Percentiles rank a stretch among this genome's conserved stretches.
phyloP scores from a whole-genome alignment of 768 basidiomycete species.

The Tulasnella calospora region DNA sequence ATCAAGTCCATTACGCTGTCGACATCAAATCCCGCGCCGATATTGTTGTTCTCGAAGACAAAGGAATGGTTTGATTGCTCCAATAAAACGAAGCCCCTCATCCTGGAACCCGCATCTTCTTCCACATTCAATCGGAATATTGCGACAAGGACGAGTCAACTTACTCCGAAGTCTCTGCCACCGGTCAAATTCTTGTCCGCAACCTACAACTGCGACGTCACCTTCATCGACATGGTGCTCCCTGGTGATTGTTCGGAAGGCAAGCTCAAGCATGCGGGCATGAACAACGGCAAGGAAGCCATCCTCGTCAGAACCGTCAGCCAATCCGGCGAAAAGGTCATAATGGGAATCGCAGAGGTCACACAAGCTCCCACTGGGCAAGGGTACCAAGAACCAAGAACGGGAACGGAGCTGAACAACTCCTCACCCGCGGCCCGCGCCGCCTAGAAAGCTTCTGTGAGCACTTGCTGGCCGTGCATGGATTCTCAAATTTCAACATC shows the following conservation, averaged over 20 bases:
- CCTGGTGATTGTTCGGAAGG: slow-evolving; percentile 44
- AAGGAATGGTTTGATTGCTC: slow-evolving; percentile 99
- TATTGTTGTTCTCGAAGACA: slow-evolving; percentile 86
- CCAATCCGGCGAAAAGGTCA: slow-evolving; percentile 79
- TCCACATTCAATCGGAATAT: slow-evolving; percentile 81
- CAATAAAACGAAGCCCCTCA: slow-evolving; percentile 69
- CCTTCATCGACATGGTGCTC: slow-evolving; percentile 48
- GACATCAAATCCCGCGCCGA: slow-evolving; percentile 67
- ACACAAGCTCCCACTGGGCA: slow-evolving; percentile 62
- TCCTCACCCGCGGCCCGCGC: slow-evolving; percentile 88
- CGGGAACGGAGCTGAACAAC: slow-evolving; percentile 99
- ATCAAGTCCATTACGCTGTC: slow-evolving; percentile 84
- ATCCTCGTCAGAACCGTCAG: slow-evolving; percentile 51
- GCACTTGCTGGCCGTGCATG: slow-evolving; percentile 60
- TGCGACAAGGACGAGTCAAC: slow-evolving; percentile 90
- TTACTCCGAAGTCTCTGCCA: slow-evolving; percentile 72
- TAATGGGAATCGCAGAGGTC: slow-evolving; percentile 75
- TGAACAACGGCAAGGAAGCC: slow-evolving; percentile 73
- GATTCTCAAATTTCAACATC: too few species aligned
- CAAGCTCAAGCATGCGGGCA: slow-evolving; percentile 44
- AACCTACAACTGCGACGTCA: slow-evolving; percentile 66
- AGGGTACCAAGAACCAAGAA: slow-evolving; percentile 57
- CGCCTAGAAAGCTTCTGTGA: slow-evolving; percentile 93
- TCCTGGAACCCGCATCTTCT: slow-evolving; percentile 76
- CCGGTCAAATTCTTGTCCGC: slow-evolving; percentile 80